Conservation (phyloP, 768 basidiomycete species). For the Tylopilus sp. region DNA sequence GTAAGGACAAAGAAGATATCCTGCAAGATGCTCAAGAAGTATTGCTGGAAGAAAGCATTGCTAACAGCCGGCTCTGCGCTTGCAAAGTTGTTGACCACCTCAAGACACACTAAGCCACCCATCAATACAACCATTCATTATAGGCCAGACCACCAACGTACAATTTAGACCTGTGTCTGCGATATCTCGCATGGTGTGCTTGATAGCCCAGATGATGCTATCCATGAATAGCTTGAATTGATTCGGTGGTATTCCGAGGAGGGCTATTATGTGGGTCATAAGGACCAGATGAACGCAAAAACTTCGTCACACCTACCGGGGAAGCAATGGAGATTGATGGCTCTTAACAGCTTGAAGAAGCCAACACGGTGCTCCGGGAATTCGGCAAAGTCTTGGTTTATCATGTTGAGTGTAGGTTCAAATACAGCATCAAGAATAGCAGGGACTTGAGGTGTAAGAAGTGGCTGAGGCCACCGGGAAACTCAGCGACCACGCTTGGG, state of each 20-base stretch:
- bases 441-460: conserved; percentile 90
- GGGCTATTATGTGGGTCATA: conserved; percentile 38
- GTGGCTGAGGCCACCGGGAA: conserved; percentile 43
- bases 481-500: conserved; percentile 2
- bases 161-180: conserved; percentile 84
- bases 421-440: conserved; percentile 96
- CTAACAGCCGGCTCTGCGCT: conserved; percentile 72
- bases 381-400: conserved; percentile 99
- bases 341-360: conserved; percentile 92
- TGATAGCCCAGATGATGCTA: conserved; percentile 99
- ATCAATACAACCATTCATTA: conserved; percentile 3
- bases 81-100: conserved; percentile 95
- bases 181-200: conserved; percentile 98
- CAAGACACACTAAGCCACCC: conserved; percentile 67
- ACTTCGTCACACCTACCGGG: conserved; percentile 58
- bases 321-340: conserved; percentile 94
- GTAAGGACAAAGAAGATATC: conserved; percentile 98
- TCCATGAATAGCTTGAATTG: conserved; percentile 99
- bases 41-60: conserved; percentile 95
- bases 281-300: not conserved
- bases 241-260: conserved; percentile 80
- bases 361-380: conserved; percentile 96
- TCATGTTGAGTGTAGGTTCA: conserved; percentile 96
- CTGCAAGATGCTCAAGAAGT: conserved; percentile 88
- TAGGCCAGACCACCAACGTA: conserved; percentile 31